Evolutionary conservation across 768 basidiomycete species (phyloP), one percentile per base, ranked within the genome.

Genomic region (Trametes coccinea): DNA sequence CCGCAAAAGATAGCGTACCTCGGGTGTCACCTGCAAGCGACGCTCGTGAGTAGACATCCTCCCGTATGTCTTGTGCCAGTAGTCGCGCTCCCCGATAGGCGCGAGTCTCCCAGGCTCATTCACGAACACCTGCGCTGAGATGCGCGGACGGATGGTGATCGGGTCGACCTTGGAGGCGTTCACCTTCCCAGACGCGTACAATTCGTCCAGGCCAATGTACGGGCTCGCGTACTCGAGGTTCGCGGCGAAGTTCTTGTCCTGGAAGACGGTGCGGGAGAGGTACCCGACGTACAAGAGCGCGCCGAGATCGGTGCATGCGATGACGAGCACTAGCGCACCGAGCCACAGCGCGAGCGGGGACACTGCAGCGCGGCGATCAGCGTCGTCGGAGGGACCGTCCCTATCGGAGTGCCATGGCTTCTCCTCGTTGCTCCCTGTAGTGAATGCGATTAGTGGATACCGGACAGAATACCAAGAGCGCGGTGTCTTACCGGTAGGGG

Each of bases 71-170:
- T 45, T 49, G 31, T 31, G 37, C 56, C 51, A 53, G 17, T 62
- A 53, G 31, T 62, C 56, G 46, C 39, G 61, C 56, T 62, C 61
- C 0, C 56, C 61, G 8, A 50, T 10, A 1, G 61, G 61, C 10
- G 56, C 56, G 31, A 43, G 55, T 39, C 52, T 33, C 37, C 47
- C 45, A 2, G 61, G 56, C 39, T 62, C 45, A 39, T 54, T 27
- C 50, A 33, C 34, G 51, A 58, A 62, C n/a, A 62, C 56, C 29
- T 62, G 61, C 30, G 61, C 56, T 4, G 56, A 57, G n/a, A 58
- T 30, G n/a, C 56, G 61, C n/a, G 61, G 61, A 46, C 56, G 56
- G n/a, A 62, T 34, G 27, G 52, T 52, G 30, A 62, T 48, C 3
- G 61, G 61, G 10, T 46, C 52, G 51, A 62, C 13, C 48, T 39